Percentiles rank a stretch among this genome's conserved stretches.
Conservation (phyloP, 2,329 filamentous ascomycete species). For the Arthrocladium fulminans region DNA sequence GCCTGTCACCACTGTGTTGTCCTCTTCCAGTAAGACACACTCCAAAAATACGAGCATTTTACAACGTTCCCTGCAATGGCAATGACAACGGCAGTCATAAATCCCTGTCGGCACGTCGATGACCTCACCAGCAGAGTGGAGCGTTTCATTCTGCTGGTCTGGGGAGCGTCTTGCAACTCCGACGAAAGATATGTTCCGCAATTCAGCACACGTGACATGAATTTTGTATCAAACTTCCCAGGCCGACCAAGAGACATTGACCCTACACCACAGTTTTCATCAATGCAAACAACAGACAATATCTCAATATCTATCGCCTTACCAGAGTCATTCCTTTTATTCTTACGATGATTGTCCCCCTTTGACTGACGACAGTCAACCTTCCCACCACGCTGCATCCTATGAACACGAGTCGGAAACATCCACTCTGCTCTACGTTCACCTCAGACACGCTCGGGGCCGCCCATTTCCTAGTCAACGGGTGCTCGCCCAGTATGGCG, state of each 20-base stretch:
- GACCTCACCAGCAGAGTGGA: not conserved
- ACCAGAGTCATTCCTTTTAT: constrained; percentile 7
- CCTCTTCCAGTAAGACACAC: too few relatives aligned
- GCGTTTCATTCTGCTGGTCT: too few relatives aligned
- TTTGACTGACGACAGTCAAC: not conserved
- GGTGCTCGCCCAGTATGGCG: not conserved
- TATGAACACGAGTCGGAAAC: too few relatives aligned
- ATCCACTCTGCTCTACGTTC: not conserved
- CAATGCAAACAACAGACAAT: not conserved
- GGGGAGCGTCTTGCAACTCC: too few relatives aligned
- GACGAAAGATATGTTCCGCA: too few relatives aligned
- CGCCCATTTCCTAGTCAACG: not conserved
- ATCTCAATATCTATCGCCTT: not conserved
- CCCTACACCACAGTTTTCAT: not conserved
- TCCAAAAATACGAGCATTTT: too few relatives aligned
- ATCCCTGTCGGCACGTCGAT: not conserved
- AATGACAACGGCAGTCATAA: not conserved
- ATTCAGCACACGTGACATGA: not conserved
- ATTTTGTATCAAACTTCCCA: not conserved
- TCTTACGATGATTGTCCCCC: not conserved
- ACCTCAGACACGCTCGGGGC: not conserved
- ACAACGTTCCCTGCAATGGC: too few relatives aligned
- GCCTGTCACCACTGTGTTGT: too few relatives aligned
- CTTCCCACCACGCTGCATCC: too few relatives aligned
- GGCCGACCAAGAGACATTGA: not conserved